phyloP scores from a whole-genome alignment of 768 basidiomycete species.

The Pholiota microspora region DNA sequence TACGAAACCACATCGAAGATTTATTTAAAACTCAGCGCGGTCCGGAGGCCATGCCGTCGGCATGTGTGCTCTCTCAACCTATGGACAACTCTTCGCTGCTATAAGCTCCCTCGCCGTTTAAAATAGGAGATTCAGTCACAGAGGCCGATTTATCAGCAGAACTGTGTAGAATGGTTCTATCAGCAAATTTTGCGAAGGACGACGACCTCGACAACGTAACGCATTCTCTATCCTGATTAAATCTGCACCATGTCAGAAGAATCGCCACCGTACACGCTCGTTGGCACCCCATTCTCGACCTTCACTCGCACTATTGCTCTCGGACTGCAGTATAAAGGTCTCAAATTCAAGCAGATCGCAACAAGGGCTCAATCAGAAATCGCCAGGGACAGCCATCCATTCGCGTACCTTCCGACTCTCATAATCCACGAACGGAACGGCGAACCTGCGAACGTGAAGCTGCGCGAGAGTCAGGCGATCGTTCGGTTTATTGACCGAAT shows the following conservation, averaged over 20 bases:
- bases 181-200: no score
- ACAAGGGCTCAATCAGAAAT: slow-evolving; percentile 20
- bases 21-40: not conserved
- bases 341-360: slow-evolving; percentile 23
- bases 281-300: slow-evolving; percentile 33
- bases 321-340: slow-evolving; percentile 27
- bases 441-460: slow-evolving; percentile 20
- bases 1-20: not conserved
- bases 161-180: no score
- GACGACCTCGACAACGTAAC: no score
- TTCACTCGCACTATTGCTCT: slow-evolving; percentile 32
- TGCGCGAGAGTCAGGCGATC: slow-evolving; percentile 32
- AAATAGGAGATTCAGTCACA: no score
- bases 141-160: no score
- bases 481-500: slow-evolving; percentile 29
- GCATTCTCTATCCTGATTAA: no score
- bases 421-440: slow-evolving; percentile 25
- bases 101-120: no score
- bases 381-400: slow-evolving; percentile 27
- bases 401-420: slow-evolving; percentile 30
- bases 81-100: no score
- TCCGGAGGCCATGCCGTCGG: not conserved
- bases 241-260: slow-evolving; percentile 5
- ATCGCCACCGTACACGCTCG: slow-evolving; percentile 21
- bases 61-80: not conserved